Evolutionary conservation across 331 rosid genomes (phyloP), one percentile per base, ranked within the genome.

Genomic region (Saraca asoca): DNA sequence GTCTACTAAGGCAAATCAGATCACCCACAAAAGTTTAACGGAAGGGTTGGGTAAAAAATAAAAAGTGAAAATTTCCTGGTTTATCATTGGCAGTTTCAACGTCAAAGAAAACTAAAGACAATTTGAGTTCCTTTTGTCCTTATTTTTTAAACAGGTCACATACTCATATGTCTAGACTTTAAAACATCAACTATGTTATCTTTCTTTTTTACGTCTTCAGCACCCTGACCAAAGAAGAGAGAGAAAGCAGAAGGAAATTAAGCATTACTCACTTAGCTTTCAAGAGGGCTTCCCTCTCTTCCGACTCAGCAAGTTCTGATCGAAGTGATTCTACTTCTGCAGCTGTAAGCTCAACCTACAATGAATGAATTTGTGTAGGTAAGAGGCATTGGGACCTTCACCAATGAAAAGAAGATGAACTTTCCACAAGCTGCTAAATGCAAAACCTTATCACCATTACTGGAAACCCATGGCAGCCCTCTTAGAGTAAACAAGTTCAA

Each of bases 281-380:
- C 64, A 84, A 81, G 78, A 82, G 92, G 63, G 98, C 89, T 81
- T 94, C 97, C 74, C 81, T 88, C 84, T 94, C 97, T 75, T 84
- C 98, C 78, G 85, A 55, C 56, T 86, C 90, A 64, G 86, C 91
- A 75, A 94, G 79, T 55, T 84, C 95, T 0, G 94, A 73, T 37
- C 90, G 83, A 79, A 94, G 92, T 56, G 98, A 86, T 64, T 91
- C 96, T 54, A 94, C 39, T 81, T 94, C 92, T 37, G 81, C 85
- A 75, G 87, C 88, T 67, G 86, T 78, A 41, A 94, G 75, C 80
- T 74, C 89, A 68, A 90, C 93, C 96, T 93, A 76, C 66, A 75
- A 58, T 76, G 45, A 18, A 64, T 56, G 59, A 65, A 62, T 49
- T 2, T 70, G 20, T 49, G 19, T 73, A 14, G 8, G 74, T 77